Percentiles rank a stretch among this genome's conserved stretches.
phyloP scores from a whole-genome alignment of 2,329 filamentous ascomycete species.

The Didymella pinodella region DNA sequence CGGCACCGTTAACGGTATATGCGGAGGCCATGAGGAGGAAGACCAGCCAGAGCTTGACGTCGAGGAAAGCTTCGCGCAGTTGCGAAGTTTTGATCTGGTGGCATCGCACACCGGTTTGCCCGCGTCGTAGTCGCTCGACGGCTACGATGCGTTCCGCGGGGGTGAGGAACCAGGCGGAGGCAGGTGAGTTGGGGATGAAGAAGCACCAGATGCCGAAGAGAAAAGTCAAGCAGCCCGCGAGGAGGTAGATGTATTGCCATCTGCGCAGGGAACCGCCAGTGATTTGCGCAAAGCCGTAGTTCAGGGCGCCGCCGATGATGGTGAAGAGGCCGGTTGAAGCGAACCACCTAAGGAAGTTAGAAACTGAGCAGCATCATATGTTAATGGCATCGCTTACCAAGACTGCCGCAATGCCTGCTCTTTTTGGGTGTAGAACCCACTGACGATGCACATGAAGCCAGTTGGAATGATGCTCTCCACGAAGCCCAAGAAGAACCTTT shows the following conservation, averaged over 20 bases:
- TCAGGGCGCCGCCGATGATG: constrained; percentile 44
- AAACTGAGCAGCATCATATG: not conserved
- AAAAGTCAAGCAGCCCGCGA: constrained; percentile 64
- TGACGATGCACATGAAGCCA: constrained; percentile 64
- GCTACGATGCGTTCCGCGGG: constrained; percentile 67
- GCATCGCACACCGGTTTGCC: constrained; percentile 61
- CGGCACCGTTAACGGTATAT: constrained; percentile 64
- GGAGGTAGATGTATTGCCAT: constrained; percentile 74
- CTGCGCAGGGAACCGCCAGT: constrained; percentile 51
- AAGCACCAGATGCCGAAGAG: constrained; percentile 73
- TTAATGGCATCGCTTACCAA: constrained; percentile 35
- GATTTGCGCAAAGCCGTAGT: constrained; percentile 52
- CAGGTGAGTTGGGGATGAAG: constrained; percentile 69
- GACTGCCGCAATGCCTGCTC: constrained; percentile 63
- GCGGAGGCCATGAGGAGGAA: constrained; percentile 56
- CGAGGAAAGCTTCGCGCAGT: constrained; percentile 56
- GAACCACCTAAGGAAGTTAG: constrained; percentile 60
- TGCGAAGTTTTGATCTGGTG: constrained; percentile 63
- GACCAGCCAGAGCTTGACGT: constrained; percentile 55
- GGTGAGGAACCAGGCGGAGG: constrained; percentile 73
- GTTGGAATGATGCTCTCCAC: constrained; percentile 65
- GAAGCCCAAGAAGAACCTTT: constrained; percentile 65
- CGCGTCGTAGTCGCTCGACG: constrained; percentile 55
- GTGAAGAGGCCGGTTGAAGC: constrained; percentile 58
- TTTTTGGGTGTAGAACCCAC: constrained; percentile 51